These are phyloP conservation scores for Cadophora malorum DNA, from an alignment of 2,329 filamentous ascomycete species.

Conservation along the genomic window DNA sequence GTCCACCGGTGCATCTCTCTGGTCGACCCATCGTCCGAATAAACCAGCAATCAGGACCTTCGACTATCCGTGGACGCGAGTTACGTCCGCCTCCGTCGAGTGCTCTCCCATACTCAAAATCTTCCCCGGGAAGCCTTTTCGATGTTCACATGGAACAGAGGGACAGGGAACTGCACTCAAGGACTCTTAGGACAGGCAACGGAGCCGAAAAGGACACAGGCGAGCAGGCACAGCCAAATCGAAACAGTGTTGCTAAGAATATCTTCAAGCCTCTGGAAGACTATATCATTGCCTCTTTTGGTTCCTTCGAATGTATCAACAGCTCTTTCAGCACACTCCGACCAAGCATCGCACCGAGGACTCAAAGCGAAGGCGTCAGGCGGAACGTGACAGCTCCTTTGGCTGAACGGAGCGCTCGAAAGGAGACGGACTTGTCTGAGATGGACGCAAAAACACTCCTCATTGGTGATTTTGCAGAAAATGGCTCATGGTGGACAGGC, in stretches of 20 bases:
- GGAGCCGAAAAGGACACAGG: not conserved
- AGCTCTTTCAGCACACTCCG: slow-evolving; percentile 70
- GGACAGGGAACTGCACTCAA: slow-evolving; percentile 23
- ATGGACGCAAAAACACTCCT: slow-evolving; percentile 78
- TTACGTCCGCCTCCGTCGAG: slow-evolving; percentile 18
- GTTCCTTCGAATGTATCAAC: slow-evolving; percentile 75
- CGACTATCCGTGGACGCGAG: slow-evolving; percentile 8
- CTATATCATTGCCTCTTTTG: slow-evolving; percentile 74
- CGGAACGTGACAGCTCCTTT: slow-evolving; percentile 36
- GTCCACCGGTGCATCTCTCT: slow-evolving; percentile 27
- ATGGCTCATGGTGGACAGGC: slow-evolving; percentile 83
- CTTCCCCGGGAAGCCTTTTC: slow-evolving; percentile 39
- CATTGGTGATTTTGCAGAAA: slow-evolving; percentile 78
- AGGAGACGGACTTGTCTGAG: slow-evolving; percentile 55
- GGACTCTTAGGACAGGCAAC: not conserved
- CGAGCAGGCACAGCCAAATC: slow-evolving; percentile 48
- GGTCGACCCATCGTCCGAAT: slow-evolving; percentile 22
- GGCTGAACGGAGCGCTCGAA: slow-evolving; percentile 44
- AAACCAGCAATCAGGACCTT: slow-evolving; percentile 22
- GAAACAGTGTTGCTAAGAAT: slow-evolving; percentile 50
- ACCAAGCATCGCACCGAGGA: slow-evolving; percentile 43
- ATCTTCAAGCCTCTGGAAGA: slow-evolving; percentile 82
- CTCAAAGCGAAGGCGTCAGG: slow-evolving; percentile 40
- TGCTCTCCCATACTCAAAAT: slow-evolving; percentile 37
- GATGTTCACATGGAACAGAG: slow-evolving; percentile 33